Percentiles rank a stretch among this genome's conserved stretches.
Evolutionary conservation across 371 early-diverging fungal species (phyloP).

Genomic region (Batkoa obscura): DNA sequence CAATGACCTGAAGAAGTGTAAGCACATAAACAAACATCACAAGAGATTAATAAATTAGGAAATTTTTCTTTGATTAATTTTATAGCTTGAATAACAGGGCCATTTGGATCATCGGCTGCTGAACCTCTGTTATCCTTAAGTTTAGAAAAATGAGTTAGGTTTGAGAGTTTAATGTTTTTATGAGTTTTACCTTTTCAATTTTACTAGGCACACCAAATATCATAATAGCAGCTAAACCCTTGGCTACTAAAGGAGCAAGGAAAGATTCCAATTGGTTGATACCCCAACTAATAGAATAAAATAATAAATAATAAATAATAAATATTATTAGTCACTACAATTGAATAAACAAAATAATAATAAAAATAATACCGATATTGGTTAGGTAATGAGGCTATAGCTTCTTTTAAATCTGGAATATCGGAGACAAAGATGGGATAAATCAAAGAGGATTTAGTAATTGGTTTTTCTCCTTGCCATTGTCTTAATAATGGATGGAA

Average conservation of each 20-base stretch:
- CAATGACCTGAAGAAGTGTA: constrained; percentile 94
- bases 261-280: constrained; percentile 50
- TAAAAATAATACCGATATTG: constrained; percentile 39
- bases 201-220: constrained; percentile 86
- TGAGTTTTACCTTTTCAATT: constrained; percentile 18
- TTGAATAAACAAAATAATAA: not conserved
- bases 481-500: constrained; percentile 56
- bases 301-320: not conserved
- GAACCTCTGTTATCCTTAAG: constrained; percentile 59
- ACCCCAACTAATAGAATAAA: constrained; percentile 32
- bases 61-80: constrained; percentile 51
- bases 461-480: constrained; percentile 51
- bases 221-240: constrained; percentile 71
- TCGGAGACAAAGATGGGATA: constrained; percentile 91
- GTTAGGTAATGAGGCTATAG: constrained; percentile 67
- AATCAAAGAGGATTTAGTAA: constrained; percentile 62
- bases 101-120: constrained; percentile 65
- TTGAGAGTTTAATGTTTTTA: not conserved
- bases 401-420: constrained; percentile 40
- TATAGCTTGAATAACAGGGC: constrained; percentile 75
- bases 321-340: not conserved
- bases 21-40: constrained; percentile 93
- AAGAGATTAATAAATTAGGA: constrained; percentile 67
- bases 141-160: not conserved
- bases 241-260: constrained; percentile 62